Evolutionary conservation across 2,329 filamentous ascomycete genomes (phyloP), one percentile per base, ranked within the genome.

Genomic region (Paecilomyces sp.): DNA sequence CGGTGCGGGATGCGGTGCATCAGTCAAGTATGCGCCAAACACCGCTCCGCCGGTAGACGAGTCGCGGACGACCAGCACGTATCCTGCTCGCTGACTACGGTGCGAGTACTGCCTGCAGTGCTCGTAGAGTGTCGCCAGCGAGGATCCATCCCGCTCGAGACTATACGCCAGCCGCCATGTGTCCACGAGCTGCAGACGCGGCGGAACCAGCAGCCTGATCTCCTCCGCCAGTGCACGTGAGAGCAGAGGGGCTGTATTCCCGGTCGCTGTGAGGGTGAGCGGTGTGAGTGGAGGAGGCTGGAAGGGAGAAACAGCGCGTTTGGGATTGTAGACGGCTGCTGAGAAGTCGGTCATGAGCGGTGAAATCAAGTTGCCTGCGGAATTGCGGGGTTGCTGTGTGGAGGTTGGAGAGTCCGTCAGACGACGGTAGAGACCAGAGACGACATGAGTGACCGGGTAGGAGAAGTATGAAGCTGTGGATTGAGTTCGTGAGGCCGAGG

Each of bases 11-110:
- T 89, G 90, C 11, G 93, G 92, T 56, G 89, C 82, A 72, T 99
- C 93, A 57, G 91, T 95, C 58, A 97, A 85, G 74, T 97, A 97
- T 57, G 92, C 92, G 70, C 94, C 94, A 72, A 99, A 99, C 51
- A 91, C 83, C 28, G 76, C 70, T 55, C 72, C 70, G 25, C 69
- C 67, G 2, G 72, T 66, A 15, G 71, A 75, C 22, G 84, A 84
- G 73, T 99, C 94, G 67, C 85, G 84, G 22, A 97, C 86, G 0
- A 96, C 91, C 4, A 99, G 82, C 56, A 97, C 90, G 73, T 95
- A 99, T 5, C 92, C 93, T 18, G 90, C 91, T 60, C 92, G 76
- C 66, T 82, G 84, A 60, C 83, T 85, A 62, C 85, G 80, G 12
- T 86, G 83, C 54, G 84, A 79, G 68, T 87, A 89, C 15, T 82